Percentiles rank a stretch among this genome's conserved stretches.
Evolutionary conservation across 257 asterid species (phyloP).

Genomic region (Nyctanthes arbortristis): DNA sequence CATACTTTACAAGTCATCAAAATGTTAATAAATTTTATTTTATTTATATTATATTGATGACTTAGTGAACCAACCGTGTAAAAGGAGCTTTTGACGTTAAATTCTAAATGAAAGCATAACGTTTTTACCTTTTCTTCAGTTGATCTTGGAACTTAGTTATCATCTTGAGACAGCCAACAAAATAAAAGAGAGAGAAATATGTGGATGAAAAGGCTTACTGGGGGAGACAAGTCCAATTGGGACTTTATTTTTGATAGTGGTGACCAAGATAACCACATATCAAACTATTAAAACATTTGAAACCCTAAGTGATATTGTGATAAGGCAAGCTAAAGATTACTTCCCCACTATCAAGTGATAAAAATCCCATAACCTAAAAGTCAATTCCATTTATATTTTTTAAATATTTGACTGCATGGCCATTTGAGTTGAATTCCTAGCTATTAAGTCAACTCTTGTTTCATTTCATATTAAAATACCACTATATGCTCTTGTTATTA

Average conservation of each 20-base stretch:
- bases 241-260: conserved; percentile 19
- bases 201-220: conserved; percentile 10
- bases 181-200: not conserved
- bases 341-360: conserved; percentile 3
- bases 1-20: too few relatives aligned
- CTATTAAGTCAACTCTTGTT: too few relatives aligned
- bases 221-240: conserved; percentile 18
- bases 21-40: too few relatives aligned
- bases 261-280: conserved; percentile 11
- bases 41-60: too few relatives aligned
- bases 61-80: too few relatives aligned
- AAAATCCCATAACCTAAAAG: not conserved
- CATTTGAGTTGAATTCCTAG: not conserved
- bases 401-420: not conserved
- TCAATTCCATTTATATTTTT: conserved; percentile 5
- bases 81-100: too few relatives aligned
- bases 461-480: too few relatives aligned
- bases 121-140: too few relatives aligned
- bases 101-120: not conserved
- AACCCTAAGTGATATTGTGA: not conserved
- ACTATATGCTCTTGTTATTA: too few relatives aligned
- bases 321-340: conserved; percentile 6
- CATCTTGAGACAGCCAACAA: too few relatives aligned
- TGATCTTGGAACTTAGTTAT: too few relatives aligned
- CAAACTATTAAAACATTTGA: not conserved